phyloP scores from a whole-genome alignment of 306 rosid genomes.

The Corylus heterophylla region DNA sequence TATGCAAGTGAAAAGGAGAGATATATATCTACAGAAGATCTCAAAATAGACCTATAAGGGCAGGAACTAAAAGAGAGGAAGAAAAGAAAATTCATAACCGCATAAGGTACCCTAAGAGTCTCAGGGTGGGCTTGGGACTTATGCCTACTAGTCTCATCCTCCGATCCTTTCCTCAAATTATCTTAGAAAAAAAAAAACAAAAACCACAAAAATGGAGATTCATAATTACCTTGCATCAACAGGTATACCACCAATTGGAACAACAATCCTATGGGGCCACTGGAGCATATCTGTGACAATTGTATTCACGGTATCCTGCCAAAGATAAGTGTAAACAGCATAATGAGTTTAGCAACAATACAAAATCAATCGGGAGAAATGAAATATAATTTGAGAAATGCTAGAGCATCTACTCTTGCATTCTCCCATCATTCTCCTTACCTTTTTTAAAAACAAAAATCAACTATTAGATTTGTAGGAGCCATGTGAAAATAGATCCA shows the following conservation, averaged over 20 bases:
- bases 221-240: constrained; percentile 73
- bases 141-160: background rate
- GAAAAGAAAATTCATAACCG: background rate
- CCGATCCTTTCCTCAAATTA: background rate
- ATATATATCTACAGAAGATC: background rate
- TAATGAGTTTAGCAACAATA: constrained; percentile 14
- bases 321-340: constrained; percentile 25
- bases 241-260: constrained; percentile 81
- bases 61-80: background rate
- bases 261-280: constrained; percentile 95
- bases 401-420: too few species aligned
- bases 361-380: background rate
- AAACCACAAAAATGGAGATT: background rate
- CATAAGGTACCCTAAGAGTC: background rate
- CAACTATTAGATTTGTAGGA: too few species aligned
- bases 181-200: background rate
- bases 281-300: constrained; percentile 92
- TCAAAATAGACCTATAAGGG: background rate
- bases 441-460: too few species aligned
- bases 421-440: too few species aligned
- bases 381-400: background rate
- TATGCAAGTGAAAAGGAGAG: constrained; percentile 6
- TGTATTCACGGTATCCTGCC: constrained; percentile 73
- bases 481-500: too few species aligned
- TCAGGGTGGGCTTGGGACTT: too few species aligned